A percentile compares a stretch with the other conserved stretches of the same genome.
These are phyloP conservation scores for Salicornia ramosissima DNA, from an alignment of 148 eudicot genomes.

Conservation along the genomic window DNA sequence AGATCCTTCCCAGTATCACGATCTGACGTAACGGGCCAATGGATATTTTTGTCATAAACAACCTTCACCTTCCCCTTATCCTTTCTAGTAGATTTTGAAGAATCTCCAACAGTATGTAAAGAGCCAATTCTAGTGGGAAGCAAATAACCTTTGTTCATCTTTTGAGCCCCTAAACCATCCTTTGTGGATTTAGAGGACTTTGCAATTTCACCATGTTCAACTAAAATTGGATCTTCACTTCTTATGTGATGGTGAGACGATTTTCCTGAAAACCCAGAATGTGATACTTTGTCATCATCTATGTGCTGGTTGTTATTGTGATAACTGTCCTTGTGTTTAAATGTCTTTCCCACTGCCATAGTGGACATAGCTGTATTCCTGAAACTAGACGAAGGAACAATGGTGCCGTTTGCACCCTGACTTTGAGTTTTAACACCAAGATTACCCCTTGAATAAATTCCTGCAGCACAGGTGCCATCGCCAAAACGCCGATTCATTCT, in stretches of 20 bases:
- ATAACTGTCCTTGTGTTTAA: constrained; percentile 24
- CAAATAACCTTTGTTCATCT: constrained; percentile 17
- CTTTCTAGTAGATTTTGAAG: constrained; percentile 17
- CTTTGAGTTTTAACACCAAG: constrained; percentile 20
- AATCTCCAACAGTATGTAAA: constrained; percentile 15
- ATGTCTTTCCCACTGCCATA: constrained; percentile 22
- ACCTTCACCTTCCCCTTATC: constrained; percentile 43
- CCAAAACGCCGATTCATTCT: constrained; percentile 21
- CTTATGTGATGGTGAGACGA: constrained; percentile 10
- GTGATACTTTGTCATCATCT: constrained; percentile 29
- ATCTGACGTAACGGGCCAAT: constrained; percentile 28
- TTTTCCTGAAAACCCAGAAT: constrained; percentile 14
- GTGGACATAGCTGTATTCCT: constrained; percentile 30
- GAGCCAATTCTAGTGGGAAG: constrained; percentile 21
- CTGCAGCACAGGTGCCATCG: constrained; percentile 26
- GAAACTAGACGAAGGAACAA: constrained; percentile 24
- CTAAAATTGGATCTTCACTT: background rate
- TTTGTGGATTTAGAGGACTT: constrained; percentile 20
- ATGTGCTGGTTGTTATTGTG: constrained; percentile 20
- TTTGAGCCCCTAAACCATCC: constrained; percentile 22
- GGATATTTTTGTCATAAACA: constrained; percentile 29
- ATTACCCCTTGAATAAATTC: constrained; percentile 15
- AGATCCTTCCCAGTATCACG: constrained; percentile 24
- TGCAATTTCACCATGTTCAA: constrained; percentile 14
- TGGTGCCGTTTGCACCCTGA: constrained; percentile 13